phyloP scores from a whole-genome alignment of 1,284 basidiomycete genomes.

The Anthracocystis setariae region DNA sequence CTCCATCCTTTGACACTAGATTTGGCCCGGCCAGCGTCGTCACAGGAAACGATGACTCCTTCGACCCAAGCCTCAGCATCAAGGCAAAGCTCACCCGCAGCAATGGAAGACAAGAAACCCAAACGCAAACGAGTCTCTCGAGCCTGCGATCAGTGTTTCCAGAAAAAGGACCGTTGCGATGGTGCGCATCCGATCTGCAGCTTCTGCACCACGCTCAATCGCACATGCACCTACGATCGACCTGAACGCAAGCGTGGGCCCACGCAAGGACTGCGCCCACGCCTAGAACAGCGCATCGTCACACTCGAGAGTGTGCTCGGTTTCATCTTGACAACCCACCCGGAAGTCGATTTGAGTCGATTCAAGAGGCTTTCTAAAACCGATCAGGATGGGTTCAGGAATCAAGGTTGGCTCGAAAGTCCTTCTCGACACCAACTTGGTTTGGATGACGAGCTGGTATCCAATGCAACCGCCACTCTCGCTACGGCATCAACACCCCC shows the following conservation, averaged over 20 bases:
- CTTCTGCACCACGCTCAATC: slow-evolving; percentile 18
- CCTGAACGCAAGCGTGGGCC: slow-evolving; percentile 46
- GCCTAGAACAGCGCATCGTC: slow-evolving; percentile 27
- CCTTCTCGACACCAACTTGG: not conserved
- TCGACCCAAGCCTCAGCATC: not conserved
- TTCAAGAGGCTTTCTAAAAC: not conserved
- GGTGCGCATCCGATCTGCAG: slow-evolving; percentile 28
- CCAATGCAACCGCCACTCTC: not conserved
- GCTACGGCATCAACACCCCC: too few relatives aligned
- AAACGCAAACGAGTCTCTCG: slow-evolving; percentile 49
- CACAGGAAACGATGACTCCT: not conserved
- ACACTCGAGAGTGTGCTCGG: slow-evolving; percentile 34
- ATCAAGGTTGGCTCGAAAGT: slow-evolving; percentile 18
- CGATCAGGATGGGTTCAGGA: slow-evolving; percentile 2
- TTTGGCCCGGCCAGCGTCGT: too few relatives aligned
- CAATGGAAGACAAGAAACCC: not conserved
- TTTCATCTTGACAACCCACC: slow-evolving; percentile 1
- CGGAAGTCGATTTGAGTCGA: too few relatives aligned
- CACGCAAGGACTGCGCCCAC: slow-evolving; percentile 32
- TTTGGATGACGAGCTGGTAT: slow-evolving; percentile 9
- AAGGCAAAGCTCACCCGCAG: not conserved
- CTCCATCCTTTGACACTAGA: too few relatives aligned
- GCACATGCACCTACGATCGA: slow-evolving; percentile 36
- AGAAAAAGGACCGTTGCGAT: slow-evolving; percentile 48
- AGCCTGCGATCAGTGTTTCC: slow-evolving; percentile 51